Base-by-base conservation (phyloP, 116 monocot species). In the Iris pallida region DNA sequence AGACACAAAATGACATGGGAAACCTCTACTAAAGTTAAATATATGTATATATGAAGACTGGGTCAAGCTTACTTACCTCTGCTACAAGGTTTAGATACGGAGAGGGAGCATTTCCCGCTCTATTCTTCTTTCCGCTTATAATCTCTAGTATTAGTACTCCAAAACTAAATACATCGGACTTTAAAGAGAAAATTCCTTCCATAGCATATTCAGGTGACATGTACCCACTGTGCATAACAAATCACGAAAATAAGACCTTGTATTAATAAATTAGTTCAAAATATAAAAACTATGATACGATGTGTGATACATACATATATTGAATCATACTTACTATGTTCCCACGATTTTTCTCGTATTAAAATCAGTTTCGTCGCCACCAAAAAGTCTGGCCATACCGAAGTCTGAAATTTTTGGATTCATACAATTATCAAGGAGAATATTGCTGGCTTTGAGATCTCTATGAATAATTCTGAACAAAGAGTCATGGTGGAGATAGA, bases 81-180 rank as follows among this genome's bases (percentile, higher is more conserved):
- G 19, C 40, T 65, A 65, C 12, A 13, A 65, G 65, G 19, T 65
- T 49, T 12, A 19, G 19, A 10, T 65, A 4, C 65, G 5, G 65
- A 12, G 7, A 65, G 65, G 30, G 20, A 65, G 16, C 48, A 14
- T 53, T 14, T 2, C 3, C 51, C 1, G 16, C 65, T 16, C 52
- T 65, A 7, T 52, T 65, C 17, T 30, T 65, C 30, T 65, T 8
- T 65, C 65, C 65, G 5, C 52, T 65, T 52, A 65, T 14, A 51
- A 65, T 65, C 52, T 65, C 65, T 12, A 65, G 49, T 9, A 52
- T 18, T 20, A 65, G 13, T 11, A 53, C 53, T 12, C 53, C 53
- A 53, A 53, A 53, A 15, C 53, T 53, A 53, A 53, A 53, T 53
- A 53, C 53, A 53, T 53, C 53, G 11, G 10, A 53, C 53, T 53